Base-by-base conservation (phyloP, 75 land plant genomes). In the Adiantum capillusveneris region DNA sequence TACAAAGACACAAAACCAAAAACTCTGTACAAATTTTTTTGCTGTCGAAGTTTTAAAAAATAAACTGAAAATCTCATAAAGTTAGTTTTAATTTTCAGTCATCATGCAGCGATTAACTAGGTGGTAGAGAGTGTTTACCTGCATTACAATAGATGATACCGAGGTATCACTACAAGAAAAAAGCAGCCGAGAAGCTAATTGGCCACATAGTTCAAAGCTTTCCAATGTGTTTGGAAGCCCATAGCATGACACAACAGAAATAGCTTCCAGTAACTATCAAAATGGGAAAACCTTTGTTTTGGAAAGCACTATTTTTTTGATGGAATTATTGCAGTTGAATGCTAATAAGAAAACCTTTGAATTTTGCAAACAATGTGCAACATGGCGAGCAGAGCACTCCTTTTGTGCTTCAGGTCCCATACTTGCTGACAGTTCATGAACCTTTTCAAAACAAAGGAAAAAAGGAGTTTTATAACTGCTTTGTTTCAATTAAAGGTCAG, bases 341-440 rank as follows among this genome's bases (percentile, higher is more conserved):
- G 29, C 12, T 43, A 41, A 25, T 14, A 19, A 42, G 17, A 39
- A 29, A 39, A 72, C 75, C 70, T 72, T 65, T 39, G 48, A 30
- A 12, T 66, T 56, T 44, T 72, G 43, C 48, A 72, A n/a, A 31
- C 75, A 72, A 24, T 72, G 64, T 18, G 49, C 57, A 25, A 69
- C 63, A 59, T 72, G 75, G 22, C 58, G 65, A 53, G 65, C 22
- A 29, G 75, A 65, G 58, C 44, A 65, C 12, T 72, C 63, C 18
- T 65, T 65, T 49, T 65, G 63, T 63, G 25, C 50, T 31, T 65
- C 63, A 29, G 63, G 69, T 28, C 70, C 75, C 60, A 72, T 56
- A 43, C 59, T 41, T 29, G 26, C 19, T 59, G 75, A 59, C 31
- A 72, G 70, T 19, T 72, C 75, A 72, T 72, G 75, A 44, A 73